phyloP scores from a whole-genome alignment of 768 basidiomycete species.

The Pleurotus tuber-regium region DNA sequence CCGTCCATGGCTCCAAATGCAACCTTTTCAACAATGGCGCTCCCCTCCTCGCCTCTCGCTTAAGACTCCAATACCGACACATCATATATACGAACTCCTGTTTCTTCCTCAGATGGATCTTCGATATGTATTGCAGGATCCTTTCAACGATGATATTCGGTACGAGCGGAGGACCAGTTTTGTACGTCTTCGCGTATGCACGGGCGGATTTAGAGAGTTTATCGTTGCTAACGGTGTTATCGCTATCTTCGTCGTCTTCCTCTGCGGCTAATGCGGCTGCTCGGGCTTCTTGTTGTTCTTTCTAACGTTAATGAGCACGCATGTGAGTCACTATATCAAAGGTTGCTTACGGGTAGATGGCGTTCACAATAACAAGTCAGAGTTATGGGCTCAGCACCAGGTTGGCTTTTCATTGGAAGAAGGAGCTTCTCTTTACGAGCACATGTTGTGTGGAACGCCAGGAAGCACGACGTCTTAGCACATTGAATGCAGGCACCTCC shows the following conservation, averaged over 20 bases:
- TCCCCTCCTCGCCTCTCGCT: slow-evolving; percentile 88
- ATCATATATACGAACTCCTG: slow-evolving; percentile 71
- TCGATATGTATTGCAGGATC: slow-evolving; percentile 70
- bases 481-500: slow-evolving; percentile 96
- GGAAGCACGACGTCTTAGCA: slow-evolving; percentile 83
- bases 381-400: slow-evolving; percentile 68
- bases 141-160: slow-evolving; percentile 82
- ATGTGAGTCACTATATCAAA: not conserved
- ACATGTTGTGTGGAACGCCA: slow-evolving; percentile 94
- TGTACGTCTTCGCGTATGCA: slow-evolving; percentile 90
- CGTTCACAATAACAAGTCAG: slow-evolving; percentile 86
- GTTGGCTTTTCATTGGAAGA: slow-evolving; percentile 82
- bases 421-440: slow-evolving; percentile 84
- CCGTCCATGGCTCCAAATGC: slow-evolving; percentile 98
- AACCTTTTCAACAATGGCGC: slow-evolving; percentile 91
- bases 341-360: slow-evolving; percentile 75
- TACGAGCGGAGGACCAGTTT: slow-evolving; percentile 89
- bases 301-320: slow-evolving; percentile 38
- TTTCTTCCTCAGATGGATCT: slow-evolving; percentile 73
- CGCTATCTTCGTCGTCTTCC: slow-evolving; percentile 38
- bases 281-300: slow-evolving; percentile 66
- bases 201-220: slow-evolving; percentile 73
- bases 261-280: slow-evolving; percentile 53
- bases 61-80: slow-evolving; percentile 96
- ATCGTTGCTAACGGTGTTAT: slow-evolving; percentile 34